Conservation (phyloP, 2,329 filamentous ascomycete genomes). For the Monilinia polystroma region DNA sequence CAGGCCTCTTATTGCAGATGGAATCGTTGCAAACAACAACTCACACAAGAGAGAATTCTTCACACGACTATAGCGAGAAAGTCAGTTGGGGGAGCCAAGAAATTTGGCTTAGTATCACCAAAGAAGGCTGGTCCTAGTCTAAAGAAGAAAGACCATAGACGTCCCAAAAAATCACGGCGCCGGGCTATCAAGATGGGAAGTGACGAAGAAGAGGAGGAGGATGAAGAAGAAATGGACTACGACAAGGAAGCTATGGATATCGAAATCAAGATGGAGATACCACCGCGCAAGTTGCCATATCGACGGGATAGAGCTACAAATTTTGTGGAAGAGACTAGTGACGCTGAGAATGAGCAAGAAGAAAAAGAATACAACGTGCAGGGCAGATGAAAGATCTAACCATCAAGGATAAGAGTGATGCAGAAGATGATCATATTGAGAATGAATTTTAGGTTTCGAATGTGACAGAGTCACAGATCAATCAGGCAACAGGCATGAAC, state of each 20-base stretch:
- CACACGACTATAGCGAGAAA: not conserved
- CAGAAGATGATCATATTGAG: not conserved
- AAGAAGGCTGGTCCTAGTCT: not conserved
- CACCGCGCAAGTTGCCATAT: constrained; percentile 1
- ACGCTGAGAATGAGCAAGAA: constrained; percentile 6
- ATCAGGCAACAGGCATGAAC: not conserved
- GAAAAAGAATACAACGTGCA: not conserved
- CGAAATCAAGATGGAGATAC: constrained; percentile 1
- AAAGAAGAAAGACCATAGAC: not conserved
- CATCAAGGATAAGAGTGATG: not conserved
- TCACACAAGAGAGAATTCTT: not conserved
- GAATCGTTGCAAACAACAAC: constrained; percentile 2
- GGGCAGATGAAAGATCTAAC: not conserved
- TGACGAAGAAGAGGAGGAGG: constrained; percentile 3
- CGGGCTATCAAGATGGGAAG: not conserved
- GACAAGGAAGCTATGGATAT: not conserved
- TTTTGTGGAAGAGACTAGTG: constrained; percentile 10
- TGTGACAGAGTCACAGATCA: not conserved
- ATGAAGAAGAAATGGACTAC: not conserved
- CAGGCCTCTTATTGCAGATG: constrained; percentile 7
- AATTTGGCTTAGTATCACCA: not conserved
- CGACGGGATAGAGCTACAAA: constrained; percentile 1
- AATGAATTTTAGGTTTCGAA: not conserved
- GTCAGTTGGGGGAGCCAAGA: not conserved
- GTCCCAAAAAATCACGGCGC: not conserved